A percentile compares a stretch with the other conserved stretches of the same genome.
Evolutionary conservation across 495 filamentous ascomycete species (phyloP).

Genomic region (Entonaema liquescens): DNA sequence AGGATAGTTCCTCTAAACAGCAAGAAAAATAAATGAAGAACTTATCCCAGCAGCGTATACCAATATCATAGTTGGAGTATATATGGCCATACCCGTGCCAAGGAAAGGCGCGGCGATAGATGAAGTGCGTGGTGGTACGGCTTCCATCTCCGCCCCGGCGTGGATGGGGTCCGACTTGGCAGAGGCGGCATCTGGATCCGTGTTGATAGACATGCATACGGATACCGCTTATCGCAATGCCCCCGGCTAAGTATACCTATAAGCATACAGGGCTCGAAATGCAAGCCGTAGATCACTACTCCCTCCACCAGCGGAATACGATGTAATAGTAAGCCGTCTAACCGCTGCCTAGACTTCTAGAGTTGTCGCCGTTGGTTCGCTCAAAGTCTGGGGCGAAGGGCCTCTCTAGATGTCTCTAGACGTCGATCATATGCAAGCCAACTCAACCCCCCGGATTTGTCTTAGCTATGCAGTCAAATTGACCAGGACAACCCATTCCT

Average conservation of each 20-base stretch:
- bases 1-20: neutral
- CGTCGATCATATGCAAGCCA: conserved; percentile 39
- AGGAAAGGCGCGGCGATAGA: neutral
- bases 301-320: neutral
- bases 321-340: conserved; percentile 28
- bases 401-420: conserved; percentile 5
- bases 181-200: neutral
- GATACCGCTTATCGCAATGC: no score
- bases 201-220: neutral
- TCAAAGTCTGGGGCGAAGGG: conserved; percentile 2
- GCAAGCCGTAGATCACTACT: neutral
- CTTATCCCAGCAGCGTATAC: neutral
- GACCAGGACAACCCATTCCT: conserved; percentile 7
- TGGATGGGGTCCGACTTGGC: neutral
- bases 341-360: neutral
- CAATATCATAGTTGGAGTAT: neutral
- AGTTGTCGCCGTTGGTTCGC: neutral
- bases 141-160: conserved; percentile 1
- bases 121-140: neutral
- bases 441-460: conserved; percentile 16
- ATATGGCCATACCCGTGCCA: conserved; percentile 1
- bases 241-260: neutral
- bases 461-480: conserved; percentile 6
- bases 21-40: neutral
- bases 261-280: neutral